phyloP scores from a whole-genome alignment of 441 rosid genomes.

The Arabidopsis lyrata region DNA sequence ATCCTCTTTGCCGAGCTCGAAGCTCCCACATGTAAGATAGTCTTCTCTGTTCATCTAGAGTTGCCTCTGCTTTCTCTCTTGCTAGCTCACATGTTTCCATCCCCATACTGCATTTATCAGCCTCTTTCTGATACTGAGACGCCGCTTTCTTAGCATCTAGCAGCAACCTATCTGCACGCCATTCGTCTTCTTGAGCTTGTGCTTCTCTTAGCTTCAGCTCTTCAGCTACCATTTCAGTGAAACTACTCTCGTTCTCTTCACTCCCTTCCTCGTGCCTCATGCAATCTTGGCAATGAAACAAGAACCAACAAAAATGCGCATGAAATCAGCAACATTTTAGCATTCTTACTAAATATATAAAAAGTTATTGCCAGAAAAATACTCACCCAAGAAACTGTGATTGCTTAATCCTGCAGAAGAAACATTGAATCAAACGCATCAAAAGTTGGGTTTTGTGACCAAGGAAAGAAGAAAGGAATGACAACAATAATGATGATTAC shows the following conservation, averaged over 20 bases:
- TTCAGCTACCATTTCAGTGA: constrained; percentile 54
- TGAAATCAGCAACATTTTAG: constrained; percentile 11
- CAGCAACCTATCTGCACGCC: constrained; percentile 51
- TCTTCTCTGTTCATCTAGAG: constrained; percentile 52
- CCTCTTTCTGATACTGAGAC: constrained; percentile 62
- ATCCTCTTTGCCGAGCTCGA: constrained; percentile 62
- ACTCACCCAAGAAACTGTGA: constrained; percentile 55
- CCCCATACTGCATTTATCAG: constrained; percentile 62
- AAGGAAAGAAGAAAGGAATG: not conserved
- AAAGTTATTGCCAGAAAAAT: constrained; percentile 15
- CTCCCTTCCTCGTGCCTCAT: constrained; percentile 48
- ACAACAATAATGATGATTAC: constrained; percentile 29
- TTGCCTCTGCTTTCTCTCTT: constrained; percentile 57
- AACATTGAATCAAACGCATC: constrained; percentile 17
- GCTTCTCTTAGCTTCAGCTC: constrained; percentile 59
- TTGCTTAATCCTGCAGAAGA: constrained; percentile 54
- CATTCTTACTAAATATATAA: not conserved
- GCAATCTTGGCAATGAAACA: constrained; percentile 49
- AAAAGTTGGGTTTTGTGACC: constrained; percentile 13
- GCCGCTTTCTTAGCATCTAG: constrained; percentile 62
- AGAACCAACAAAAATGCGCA: constrained; percentile 22
- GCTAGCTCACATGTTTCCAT: constrained; percentile 67
- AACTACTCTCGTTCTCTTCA: constrained; percentile 58
- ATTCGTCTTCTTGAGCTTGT: constrained; percentile 55
- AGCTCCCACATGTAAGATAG: constrained; percentile 55